Conservation (phyloP, 768 basidiomycete species). For the Mycena belliarum region DNA sequence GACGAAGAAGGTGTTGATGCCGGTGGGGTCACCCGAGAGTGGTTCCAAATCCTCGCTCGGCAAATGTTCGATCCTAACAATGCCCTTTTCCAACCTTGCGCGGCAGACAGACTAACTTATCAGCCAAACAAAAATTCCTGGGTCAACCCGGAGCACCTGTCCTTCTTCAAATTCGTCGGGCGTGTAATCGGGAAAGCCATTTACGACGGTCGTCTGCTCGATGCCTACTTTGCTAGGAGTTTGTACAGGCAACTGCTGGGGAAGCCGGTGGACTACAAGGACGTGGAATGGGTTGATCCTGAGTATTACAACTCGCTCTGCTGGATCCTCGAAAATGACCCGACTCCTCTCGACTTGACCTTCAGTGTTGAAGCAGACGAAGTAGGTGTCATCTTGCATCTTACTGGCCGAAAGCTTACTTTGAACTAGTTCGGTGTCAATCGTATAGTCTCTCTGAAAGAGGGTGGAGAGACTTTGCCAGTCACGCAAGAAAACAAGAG, state of each 20-base stretch:
- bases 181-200: slow-evolving; percentile 98
- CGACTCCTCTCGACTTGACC: slow-evolving; percentile 80
- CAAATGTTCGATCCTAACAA: slow-evolving; percentile 99
- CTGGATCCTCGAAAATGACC: slow-evolving; percentile 98
- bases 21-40: slow-evolving; percentile 96
- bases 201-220: slow-evolving; percentile 92
- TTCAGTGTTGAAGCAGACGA: slow-evolving; percentile 97
- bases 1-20: slow-evolving; percentile 99
- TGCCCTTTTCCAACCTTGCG: slow-evolving; percentile 96
- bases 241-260: slow-evolving; percentile 94
- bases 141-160: slow-evolving; percentile 94
- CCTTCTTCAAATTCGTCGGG: slow-evolving; percentile 99
- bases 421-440: slow-evolving; percentile 79
- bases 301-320: slow-evolving; percentile 97
- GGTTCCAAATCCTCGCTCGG: slow-evolving; percentile 96
- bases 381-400: slow-evolving; percentile 45
- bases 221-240: slow-evolving; percentile 97
- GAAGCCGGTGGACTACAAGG: slow-evolving; percentile 92
- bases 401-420: slow-evolving; percentile 13
- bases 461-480: slow-evolving; percentile 76
- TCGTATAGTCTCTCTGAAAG: slow-evolving; percentile 84
- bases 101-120: slow-evolving; percentile 91
- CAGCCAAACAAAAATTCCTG: slow-evolving; percentile 93
- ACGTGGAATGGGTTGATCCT: slow-evolving; percentile 97
- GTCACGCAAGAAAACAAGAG: slow-evolving; percentile 97